phyloP scores from a whole-genome alignment of 805 yeast genomes.

The Ogataea wickerhamii region DNA sequence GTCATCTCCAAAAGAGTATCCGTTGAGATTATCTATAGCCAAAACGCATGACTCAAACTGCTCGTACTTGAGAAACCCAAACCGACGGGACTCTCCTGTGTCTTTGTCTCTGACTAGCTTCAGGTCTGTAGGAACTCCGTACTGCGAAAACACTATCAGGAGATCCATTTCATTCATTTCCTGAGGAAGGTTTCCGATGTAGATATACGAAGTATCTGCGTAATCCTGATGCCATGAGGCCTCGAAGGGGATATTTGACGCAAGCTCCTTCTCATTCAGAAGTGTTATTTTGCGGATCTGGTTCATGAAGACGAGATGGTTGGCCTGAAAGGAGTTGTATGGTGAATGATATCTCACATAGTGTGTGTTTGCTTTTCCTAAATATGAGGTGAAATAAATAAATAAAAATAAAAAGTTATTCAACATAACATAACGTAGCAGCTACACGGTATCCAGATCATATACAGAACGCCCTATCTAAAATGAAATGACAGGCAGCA shows the following conservation, averaged over 20 bases:
- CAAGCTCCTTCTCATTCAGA: constrained; percentile 66
- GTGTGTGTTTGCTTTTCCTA: no score
- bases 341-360: no score
- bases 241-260: constrained; percentile 48
- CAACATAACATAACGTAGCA: no score
- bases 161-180: constrained; percentile 73
- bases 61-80: constrained; percentile 79
- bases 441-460: no score
- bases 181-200: constrained; percentile 67
- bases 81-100: constrained; percentile 67
- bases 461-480: no score
- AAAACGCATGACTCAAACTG: constrained; percentile 75
- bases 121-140: constrained; percentile 78
- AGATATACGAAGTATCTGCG: constrained; percentile 69
- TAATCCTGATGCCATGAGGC: constrained; percentile 93
- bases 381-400: no score
- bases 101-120: constrained; percentile 63
- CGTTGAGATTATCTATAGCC: constrained; percentile 88
- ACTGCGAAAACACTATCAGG: constrained; percentile 78
- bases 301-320: constrained; percentile 12
- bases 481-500: neutral
- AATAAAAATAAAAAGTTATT: no score
- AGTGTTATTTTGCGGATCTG: constrained; percentile 39
- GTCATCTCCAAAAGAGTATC: constrained; percentile 44
- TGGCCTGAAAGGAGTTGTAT: neutral